Evolutionary conservation across 1,284 basidiomycete species (phyloP).

Genomic region (Spongiforma sp.): DNA sequence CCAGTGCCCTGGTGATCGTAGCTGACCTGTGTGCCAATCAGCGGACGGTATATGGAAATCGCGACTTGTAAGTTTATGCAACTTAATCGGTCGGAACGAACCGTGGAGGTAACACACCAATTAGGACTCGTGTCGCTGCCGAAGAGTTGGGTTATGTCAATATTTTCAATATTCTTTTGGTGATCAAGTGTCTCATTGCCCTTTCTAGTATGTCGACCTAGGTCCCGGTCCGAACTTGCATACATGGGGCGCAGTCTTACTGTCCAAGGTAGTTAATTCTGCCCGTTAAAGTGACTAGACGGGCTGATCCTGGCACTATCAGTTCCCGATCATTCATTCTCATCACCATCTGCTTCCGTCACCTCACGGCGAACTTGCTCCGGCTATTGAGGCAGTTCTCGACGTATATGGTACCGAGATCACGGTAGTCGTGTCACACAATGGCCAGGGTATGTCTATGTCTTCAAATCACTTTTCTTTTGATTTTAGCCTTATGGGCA

Average conservation of each 20-base stretch:
- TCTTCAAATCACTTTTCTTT: background rate
- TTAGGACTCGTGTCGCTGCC: slow-evolving; percentile 73
- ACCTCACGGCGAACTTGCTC: slow-evolving; percentile 88
- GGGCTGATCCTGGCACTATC: slow-evolving; percentile 8
- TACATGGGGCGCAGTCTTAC: slow-evolving; percentile 88
- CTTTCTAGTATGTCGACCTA: slow-evolving; percentile 70
- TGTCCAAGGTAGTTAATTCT: slow-evolving; percentile 68
- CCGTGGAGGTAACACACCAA: slow-evolving; percentile 6
- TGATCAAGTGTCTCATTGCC: too few species aligned
- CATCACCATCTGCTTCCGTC: slow-evolving; percentile 92
- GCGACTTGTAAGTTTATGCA: slow-evolving; percentile 72
- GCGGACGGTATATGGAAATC: slow-evolving; percentile 88
- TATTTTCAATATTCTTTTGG: too few species aligned
- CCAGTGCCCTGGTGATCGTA: background rate
- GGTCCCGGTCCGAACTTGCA: slow-evolving; percentile 91
- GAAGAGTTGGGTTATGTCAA: slow-evolving; percentile 86
- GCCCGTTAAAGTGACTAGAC: background rate
- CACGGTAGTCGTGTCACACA: slow-evolving; percentile 88
- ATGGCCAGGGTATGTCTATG: slow-evolving; percentile 77
- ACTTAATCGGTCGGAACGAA: background rate
- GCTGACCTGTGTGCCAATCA: slow-evolving; percentile 37
- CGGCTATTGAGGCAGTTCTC: slow-evolving; percentile 89
- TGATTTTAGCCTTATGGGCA: background rate
- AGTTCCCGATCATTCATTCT: slow-evolving; percentile 92
- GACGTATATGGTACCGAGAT: slow-evolving; percentile 85